Base-by-base conservation (phyloP, 306 rosid genomes). In the Prunus campanulata region DNA sequence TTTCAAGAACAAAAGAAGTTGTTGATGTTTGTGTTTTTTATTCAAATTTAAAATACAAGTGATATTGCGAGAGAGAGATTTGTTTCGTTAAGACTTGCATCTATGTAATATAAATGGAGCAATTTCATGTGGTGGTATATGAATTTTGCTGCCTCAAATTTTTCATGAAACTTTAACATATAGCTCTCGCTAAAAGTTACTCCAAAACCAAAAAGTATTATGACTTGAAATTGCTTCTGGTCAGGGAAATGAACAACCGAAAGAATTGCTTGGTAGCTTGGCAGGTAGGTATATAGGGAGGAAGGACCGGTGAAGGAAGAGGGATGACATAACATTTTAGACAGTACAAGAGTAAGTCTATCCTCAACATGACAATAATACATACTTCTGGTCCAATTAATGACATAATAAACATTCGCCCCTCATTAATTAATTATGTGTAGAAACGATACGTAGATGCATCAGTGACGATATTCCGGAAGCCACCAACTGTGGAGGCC, bases 401-500 rank as follows among this genome's bases (percentile, higher is more conserved):
- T 66, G 42, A 55, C 64, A 27, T 11, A n/a, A 44, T 44, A 24
- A 20, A 29, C 27, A 50, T 68, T n/a, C 13, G 20, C 48, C 18
- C 39, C 12, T 11, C 6, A 22, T 5, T 63, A 11, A 2, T 30
- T 63, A 30, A 63, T 88, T 72, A 91, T 13, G 96, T 82, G 75
- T 94, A 94, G 84, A 94, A 94, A 19, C 81, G 87, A 68, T 94
- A 94, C 20, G 96, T 90, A 48, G 96, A 91, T n/a, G 98, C 79
- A 89, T 94, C 98, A 2, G 85, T 68, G 50, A 86, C 13, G 18
- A 94, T 94, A 77, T 94, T 94, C 83, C 97, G 86, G 32, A 94
- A 80, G 72, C 98, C 98, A 60, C 98, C 98, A 39, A 94, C 51
- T 1, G 98, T 94, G 65, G 97, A 94, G 15, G 95, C 96, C 89